phyloP scores from a whole-genome alignment of 2,329 filamentous ascomycete genomes.

The Clonostachys chloroleuca region DNA sequence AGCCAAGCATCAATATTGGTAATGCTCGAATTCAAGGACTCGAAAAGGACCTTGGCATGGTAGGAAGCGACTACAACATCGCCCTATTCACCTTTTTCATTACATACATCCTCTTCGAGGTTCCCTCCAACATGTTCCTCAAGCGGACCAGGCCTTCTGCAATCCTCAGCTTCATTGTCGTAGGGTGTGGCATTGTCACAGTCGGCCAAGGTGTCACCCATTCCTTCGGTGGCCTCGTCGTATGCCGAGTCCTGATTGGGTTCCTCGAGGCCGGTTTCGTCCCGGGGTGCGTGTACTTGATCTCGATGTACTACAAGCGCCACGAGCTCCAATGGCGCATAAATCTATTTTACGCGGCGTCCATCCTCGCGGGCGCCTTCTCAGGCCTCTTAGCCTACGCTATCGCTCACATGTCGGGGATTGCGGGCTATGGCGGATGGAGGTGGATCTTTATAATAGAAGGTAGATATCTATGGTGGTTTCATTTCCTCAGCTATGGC shows the following conservation, averaged over 20 bases:
- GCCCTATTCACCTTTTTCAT: slow-evolving; percentile 32
- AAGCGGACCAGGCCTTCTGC: slow-evolving; percentile 31
- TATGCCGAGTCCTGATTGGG: slow-evolving; percentile 30
- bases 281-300: slow-evolving; percentile 19
- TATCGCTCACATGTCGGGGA: slow-evolving; percentile 36
- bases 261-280: slow-evolving; percentile 35
- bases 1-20: slow-evolving; percentile 39
- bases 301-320: slow-evolving; percentile 20
- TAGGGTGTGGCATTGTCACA: slow-evolving; percentile 31
- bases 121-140: slow-evolving; percentile 41
- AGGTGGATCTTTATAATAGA: slow-evolving; percentile 52
- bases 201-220: slow-evolving; percentile 30
- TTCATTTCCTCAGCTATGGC: no score
- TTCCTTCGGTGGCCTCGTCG: slow-evolving; percentile 22
- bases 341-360: slow-evolving; percentile 26
- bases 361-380: slow-evolving; percentile 33
- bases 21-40: slow-evolving; percentile 41
- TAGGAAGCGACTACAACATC: slow-evolving; percentile 36
- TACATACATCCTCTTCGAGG: slow-evolving; percentile 36
- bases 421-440: slow-evolving; percentile 34
- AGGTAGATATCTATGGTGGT: slow-evolving; percentile 18
- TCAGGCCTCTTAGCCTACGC: slow-evolving; percentile 37
- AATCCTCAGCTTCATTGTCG: slow-evolving; percentile 29
- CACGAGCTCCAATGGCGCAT: slow-evolving; percentile 19
- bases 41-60: slow-evolving; percentile 30